Conservation (phyloP, 1,284 basidiomycete genomes). For the Wolfiporia cocos region DNA sequence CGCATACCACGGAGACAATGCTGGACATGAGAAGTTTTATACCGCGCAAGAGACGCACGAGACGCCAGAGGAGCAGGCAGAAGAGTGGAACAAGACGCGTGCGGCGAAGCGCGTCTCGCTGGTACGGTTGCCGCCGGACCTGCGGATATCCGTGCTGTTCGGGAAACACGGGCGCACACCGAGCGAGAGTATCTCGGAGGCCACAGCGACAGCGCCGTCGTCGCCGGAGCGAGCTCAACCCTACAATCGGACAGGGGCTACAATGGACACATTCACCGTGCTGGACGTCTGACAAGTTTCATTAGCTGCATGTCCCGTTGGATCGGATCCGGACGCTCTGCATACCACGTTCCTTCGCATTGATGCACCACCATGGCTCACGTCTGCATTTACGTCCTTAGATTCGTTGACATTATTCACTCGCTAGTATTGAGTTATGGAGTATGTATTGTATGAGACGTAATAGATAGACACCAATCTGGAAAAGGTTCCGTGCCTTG, state of each 20-base stretch:
- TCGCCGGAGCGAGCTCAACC: slow-evolving; percentile 12
- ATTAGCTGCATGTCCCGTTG: background rate
- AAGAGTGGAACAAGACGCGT: slow-evolving; percentile 81
- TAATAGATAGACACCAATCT: background rate
- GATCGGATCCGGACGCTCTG: background rate
- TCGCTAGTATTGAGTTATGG: slow-evolving; percentile 11
- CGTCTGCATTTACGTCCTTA: background rate
- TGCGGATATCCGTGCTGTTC: slow-evolving; percentile 32
- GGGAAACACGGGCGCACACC: slow-evolving; percentile 19
- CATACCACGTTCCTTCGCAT: too few species aligned
- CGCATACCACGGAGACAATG: slow-evolving; percentile 11
- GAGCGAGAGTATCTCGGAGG: slow-evolving; percentile 13
- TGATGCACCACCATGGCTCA: background rate
- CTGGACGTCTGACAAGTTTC: slow-evolving; percentile 14
- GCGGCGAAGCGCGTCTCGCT: slow-evolving; percentile 81
- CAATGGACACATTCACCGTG: slow-evolving; percentile 16
- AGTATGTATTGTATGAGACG: slow-evolving; percentile 8
- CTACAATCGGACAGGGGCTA: slow-evolving; percentile 8
- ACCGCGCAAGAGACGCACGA: slow-evolving; percentile 39
- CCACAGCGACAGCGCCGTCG: slow-evolving; percentile 11
- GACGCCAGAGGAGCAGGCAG: slow-evolving; percentile 57
- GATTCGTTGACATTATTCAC: too few species aligned
- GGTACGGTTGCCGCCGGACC: slow-evolving; percentile 59
- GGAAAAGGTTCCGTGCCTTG: background rate
- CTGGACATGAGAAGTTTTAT: slow-evolving; percentile 39